Evolutionary conservation across 371 early-diverging fungal genomes (phyloP), one percentile per base, ranked within the genome.

Genomic region (Circinella umbellata): DNA sequence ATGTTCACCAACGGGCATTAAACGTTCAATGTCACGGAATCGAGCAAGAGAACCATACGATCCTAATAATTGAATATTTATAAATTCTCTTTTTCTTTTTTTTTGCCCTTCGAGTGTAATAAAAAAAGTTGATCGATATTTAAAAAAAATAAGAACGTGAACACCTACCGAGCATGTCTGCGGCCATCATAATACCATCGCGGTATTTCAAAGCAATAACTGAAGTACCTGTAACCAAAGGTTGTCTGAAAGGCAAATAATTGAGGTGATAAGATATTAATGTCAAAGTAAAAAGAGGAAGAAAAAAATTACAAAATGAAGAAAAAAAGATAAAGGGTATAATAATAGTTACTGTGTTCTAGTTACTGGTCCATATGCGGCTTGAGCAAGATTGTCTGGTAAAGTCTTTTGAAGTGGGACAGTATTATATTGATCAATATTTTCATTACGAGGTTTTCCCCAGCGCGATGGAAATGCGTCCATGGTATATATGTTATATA

Each of bases 181-280:
- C 95, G 13, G 98, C 96, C 86, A 98, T 90, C 93, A 99, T 97
- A 63, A 99, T 88, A 69, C 99, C 99, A 73, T 97, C 97, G 80
- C 95, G 98, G 88, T 93, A 99, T 80, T 94, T 94, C 80, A 99
- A 83, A 54, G 93, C 99, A 59, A 99, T 78, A 49, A 98, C 94
- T 38, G 98, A 98, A n/a, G 97, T 96, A 76, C 98, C 98, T 17
- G 97, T 98, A 5, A 99, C 95, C 63, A 96, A 87, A 46, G 99
- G 99, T 70, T 85, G 83, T 76, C 94, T 93, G 1, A 42, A 42
- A 9, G 42, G 42, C 11, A 64, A 27, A 27, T 1, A 27, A 27
- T 27, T 27, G 27, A 27, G 27, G 27, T 27, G 2, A 27, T 27
- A 27, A 27, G 0, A 27, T 27, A 27, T 27, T 27, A 27, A 27